These are phyloP conservation scores for Pisolithus microcarpus DNA, from an alignment of 768 basidiomycete genomes.

Conservation along the genomic window DNA sequence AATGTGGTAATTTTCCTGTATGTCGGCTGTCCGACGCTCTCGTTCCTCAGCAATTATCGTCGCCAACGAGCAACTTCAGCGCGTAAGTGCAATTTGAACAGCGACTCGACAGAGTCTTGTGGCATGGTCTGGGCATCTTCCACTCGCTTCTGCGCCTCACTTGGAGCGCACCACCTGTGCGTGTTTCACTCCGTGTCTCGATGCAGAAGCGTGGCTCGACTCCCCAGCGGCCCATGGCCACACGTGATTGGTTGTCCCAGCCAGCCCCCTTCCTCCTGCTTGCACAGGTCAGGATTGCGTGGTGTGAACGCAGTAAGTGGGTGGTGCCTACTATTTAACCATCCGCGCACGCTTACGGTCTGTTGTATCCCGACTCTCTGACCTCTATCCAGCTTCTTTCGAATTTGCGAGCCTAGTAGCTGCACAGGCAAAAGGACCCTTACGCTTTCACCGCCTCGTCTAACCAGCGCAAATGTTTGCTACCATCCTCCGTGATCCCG, in stretches of 20 bases:
- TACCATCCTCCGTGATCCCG: conserved; percentile 55
- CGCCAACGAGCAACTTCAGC: conserved; percentile 7
- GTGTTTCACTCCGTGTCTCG: conserved; percentile 20
- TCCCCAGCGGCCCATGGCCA: conserved; percentile 15
- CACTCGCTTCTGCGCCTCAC: conserved; percentile 11
- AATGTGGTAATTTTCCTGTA: background rate
- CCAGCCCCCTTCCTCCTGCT: conserved; percentile 28
- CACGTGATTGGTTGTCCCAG: conserved; percentile 18
- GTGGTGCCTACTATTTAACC: conserved; percentile 33
- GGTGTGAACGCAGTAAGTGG: conserved; percentile 35
- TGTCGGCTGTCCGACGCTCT: conserved; percentile 1
- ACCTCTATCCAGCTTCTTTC: conserved; percentile 28
- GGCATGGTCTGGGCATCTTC: conserved; percentile 2
- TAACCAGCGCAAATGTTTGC: conserved; percentile 46
- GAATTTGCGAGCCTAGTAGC: conserved; percentile 25
- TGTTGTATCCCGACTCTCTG: conserved; percentile 32
- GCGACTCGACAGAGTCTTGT: conserved; percentile 5
- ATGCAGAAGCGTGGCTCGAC: conserved; percentile 21
- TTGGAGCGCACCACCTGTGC: conserved; percentile 20
- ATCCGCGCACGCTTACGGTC: conserved; percentile 30
- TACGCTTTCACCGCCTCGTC: conserved; percentile 33
- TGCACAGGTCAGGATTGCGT: conserved; percentile 29
- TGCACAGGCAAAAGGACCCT: conserved; percentile 20
- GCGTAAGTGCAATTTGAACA: conserved; percentile 9
- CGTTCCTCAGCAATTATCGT: conserved; percentile 7